Percentiles rank a stretch among this genome's conserved stretches.
These are phyloP conservation scores for Wallacemonas sp. DNA, from an alignment of 208 protist genomes.

Conservation along the genomic window DNA sequence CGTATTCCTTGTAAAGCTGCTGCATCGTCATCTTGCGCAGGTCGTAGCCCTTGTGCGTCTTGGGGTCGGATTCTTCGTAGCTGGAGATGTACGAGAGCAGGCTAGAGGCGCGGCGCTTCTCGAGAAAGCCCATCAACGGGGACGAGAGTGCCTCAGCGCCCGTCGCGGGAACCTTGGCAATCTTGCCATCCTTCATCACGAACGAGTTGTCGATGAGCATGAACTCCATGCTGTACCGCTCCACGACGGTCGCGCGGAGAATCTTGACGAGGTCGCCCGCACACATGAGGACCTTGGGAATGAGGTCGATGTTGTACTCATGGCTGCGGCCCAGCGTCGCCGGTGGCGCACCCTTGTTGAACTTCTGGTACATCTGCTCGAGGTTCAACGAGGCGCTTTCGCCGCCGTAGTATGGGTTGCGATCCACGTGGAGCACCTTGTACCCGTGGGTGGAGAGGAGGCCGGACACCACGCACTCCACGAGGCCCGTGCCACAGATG, in stretches of 20 bases:
- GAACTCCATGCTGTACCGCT: constrained; percentile 99
- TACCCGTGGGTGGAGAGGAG: constrained; percentile 96
- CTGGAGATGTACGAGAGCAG: constrained; percentile 93
- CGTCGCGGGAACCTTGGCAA: constrained; percentile 98
- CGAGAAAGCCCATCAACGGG: constrained; percentile 97
- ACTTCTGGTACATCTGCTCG: constrained; percentile 96
- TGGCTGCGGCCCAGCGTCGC: constrained; percentile 88
- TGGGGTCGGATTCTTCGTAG: constrained; percentile 89
- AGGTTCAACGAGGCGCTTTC: constrained; percentile 99
- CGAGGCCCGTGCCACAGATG: constrained; percentile 99
- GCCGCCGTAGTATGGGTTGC: constrained; percentile 99
- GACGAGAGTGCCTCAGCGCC: constrained; percentile 96
- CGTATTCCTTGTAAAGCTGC: constrained; percentile 96
- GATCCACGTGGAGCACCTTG: constrained; percentile 99
- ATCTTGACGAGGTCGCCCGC: constrained; percentile 97
- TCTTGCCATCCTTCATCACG: constrained; percentile 94
- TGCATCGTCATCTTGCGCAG: constrained; percentile 88
- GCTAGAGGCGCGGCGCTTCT: constrained; percentile 96
- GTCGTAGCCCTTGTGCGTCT: constrained; percentile 93
- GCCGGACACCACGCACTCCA: constrained; percentile 98
- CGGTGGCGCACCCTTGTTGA: constrained; percentile 83
- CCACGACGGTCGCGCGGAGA: constrained; percentile 97
- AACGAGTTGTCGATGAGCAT: constrained; percentile 98
- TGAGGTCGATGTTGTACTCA: constrained; percentile 99
- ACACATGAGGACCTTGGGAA: constrained; percentile 99